Evolutionary conservation across 345 rosid species (phyloP).

Genomic region (Cardamine chenopodiifolia): DNA sequence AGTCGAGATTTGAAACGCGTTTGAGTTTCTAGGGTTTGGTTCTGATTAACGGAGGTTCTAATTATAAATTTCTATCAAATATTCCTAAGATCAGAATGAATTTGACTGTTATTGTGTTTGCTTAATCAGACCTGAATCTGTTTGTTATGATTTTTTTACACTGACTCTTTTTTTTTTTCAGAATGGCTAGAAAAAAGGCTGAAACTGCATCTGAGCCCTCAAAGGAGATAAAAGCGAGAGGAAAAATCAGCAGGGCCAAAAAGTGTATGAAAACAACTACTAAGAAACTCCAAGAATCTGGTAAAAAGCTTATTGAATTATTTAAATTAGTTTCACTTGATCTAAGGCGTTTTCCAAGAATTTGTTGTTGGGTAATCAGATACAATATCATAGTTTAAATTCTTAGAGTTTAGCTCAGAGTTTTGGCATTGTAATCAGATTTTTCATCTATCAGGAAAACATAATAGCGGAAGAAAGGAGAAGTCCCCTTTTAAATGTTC

Average conservation of each 20-base stretch:
- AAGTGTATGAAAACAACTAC: slow-evolving; percentile 33
- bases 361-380: neutral
- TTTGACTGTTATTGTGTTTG: neutral
- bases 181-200: slow-evolving; percentile 42
- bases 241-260: slow-evolving; percentile 26
- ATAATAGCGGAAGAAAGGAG: slow-evolving; percentile 32
- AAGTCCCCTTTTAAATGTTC: slow-evolving; percentile 35
- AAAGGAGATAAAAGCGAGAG: slow-evolving; percentile 28
- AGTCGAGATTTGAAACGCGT: slow-evolving; percentile 1
- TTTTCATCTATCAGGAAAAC: slow-evolving; percentile 28
- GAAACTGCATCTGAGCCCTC: slow-evolving; percentile 21
- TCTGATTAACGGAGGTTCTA: neutral
- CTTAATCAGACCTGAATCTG: neutral
- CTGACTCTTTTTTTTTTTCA: neutral
- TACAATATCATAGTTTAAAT: neutral
- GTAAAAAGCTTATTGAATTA: slow-evolving; percentile 17
- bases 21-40: slow-evolving; percentile 16
- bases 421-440: neutral
- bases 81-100: neutral
- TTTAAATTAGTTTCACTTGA: neutral
- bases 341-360: neutral
- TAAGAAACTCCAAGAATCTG: slow-evolving; percentile 20
- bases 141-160: neutral
- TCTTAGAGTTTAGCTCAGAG: neutral
- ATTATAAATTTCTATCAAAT: neutral